Evolutionary conservation across 768 basidiomycete genomes (phyloP).

Genomic region (Omphalotus guepiniiformis): DNA sequence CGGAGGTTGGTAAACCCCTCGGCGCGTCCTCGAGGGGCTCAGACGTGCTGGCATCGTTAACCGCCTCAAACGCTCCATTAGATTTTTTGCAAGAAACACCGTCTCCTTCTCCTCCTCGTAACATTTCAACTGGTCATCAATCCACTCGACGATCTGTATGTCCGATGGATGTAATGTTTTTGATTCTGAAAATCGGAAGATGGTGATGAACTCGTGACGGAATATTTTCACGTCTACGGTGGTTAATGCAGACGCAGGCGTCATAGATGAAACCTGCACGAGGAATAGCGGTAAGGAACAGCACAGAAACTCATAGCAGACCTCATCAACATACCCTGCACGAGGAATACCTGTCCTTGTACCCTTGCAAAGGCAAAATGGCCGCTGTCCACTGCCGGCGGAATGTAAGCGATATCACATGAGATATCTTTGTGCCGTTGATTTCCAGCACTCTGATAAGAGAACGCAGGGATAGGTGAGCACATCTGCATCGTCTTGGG

Average conservation of each 20-base stretch:
- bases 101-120: constrained; percentile 59
- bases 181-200: constrained; percentile 50
- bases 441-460: too few species aligned
- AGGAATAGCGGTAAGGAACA: background rate
- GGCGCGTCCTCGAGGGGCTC: too few species aligned
- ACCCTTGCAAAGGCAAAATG: constrained; percentile 56
- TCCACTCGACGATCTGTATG: constrained; percentile 47
- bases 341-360: constrained; percentile 47
- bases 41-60: constrained; percentile 26
- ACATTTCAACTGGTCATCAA: constrained; percentile 41
- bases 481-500: background rate
- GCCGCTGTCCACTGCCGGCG: background rate
- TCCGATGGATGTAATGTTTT: constrained; percentile 45
- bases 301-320: background rate
- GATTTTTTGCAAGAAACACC: constrained; percentile 53
- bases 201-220: constrained; percentile 60
- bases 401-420: background rate
- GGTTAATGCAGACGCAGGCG: constrained; percentile 38
- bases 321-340: constrained; percentile 56
- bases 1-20: background rate
- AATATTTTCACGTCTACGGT: constrained; percentile 51
- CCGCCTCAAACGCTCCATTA: constrained; percentile 40
- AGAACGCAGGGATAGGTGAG: too few species aligned
- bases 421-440: too few species aligned
- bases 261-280: constrained; percentile 4